Base-by-base conservation (phyloP, 306 rosid genomes). In the Cucumis cinereus region DNA sequence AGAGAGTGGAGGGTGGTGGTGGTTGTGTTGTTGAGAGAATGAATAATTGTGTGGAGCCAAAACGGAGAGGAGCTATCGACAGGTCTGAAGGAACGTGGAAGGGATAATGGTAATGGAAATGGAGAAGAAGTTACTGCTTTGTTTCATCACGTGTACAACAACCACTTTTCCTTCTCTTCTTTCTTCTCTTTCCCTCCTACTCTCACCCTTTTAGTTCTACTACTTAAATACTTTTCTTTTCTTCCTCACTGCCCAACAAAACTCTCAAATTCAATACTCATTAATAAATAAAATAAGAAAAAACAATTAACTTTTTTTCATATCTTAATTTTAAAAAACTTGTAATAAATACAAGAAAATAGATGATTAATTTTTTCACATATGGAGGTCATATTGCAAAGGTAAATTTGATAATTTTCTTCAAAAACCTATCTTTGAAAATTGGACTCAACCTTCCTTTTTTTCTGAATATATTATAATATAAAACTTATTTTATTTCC, bases 41-140 rank as follows among this genome's bases (percentile, higher is more conserved):
- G 82, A 83, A 88, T 93, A 78, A 89, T 90, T 84, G 82, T 75
- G 19, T 76, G 20, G 45, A 17, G 94, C 89, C 96, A 85, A 85
- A 80, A 79, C 8, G 9, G 55, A 12, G n/a, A 14, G 69, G 41
- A 54, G 49, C 23, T 47, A 38, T 75, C 77, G 79, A 53, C 33
- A 78, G 54, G 54, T 40, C 49, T 20, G 54, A 22, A 40, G 19
- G 35, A 67, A 67, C 73, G 73, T 67, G 73, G 72, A 64, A 8
- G 35, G 9, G 33, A 16, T 15, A 15, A 49, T 5, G 33, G 4
- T 59, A 53, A 53, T 53, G 56, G 56, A n/a, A 20, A 14, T 67
- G 53, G 6, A 4, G 67, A 14, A 63, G 47, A 24, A 63, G 49
- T 63, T 63, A 63, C 71, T 63, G 24, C 53, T 40, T 67, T 2